A percentile compares a stretch with the other conserved stretches of the same genome.
phyloP scores from a whole-genome alignment of 2,329 filamentous ascomycete species.

The Nakataea oryzae region DNA sequence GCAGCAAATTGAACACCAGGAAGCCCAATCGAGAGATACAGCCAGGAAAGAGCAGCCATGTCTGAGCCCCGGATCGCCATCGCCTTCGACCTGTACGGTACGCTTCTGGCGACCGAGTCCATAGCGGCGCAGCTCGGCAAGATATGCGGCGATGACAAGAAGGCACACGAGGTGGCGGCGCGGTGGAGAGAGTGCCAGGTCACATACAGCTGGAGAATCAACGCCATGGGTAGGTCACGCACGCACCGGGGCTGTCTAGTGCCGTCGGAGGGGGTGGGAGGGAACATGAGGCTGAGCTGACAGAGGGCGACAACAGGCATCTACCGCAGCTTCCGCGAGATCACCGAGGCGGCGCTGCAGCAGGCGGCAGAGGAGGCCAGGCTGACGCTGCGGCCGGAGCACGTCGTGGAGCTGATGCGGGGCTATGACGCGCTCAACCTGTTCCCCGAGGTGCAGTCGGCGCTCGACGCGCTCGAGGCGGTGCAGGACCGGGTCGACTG shows the following conservation, averaged over 20 bases:
- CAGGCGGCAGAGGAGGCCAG: slow-evolving; percentile 53
- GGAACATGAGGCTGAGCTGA: background rate
- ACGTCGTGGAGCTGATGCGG: slow-evolving; percentile 43
- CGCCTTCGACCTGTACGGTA: slow-evolving; percentile 69
- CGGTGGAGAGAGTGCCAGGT: slow-evolving; percentile 61
- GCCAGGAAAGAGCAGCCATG: background rate
- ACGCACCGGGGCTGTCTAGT: background rate
- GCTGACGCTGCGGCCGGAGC: slow-evolving; percentile 28
- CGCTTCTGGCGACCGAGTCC: slow-evolving; percentile 60
- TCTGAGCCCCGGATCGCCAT: slow-evolving; percentile 33
- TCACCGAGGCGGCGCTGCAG: slow-evolving; percentile 50
- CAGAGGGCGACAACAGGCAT: slow-evolving; percentile 28
- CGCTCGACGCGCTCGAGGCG: slow-evolving; percentile 35
- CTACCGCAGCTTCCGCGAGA: slow-evolving; percentile 50
- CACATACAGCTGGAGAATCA: slow-evolving; percentile 69
- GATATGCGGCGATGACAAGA: slow-evolving; percentile 45
- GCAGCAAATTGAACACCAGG: background rate
- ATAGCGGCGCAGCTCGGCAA: slow-evolving; percentile 49
- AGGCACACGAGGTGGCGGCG: slow-evolving; percentile 38
- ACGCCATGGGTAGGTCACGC: slow-evolving; percentile 55
- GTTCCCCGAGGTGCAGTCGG: slow-evolving; percentile 52
- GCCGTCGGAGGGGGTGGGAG: too few relatives aligned
- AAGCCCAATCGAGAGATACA: background rate
- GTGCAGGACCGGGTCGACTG: slow-evolving; percentile 33
- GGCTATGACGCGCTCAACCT: slow-evolving; percentile 54